These are phyloP conservation scores for Penicillium paneum DNA, from an alignment of 2,329 filamentous ascomycete species.

Conservation along the genomic window DNA sequence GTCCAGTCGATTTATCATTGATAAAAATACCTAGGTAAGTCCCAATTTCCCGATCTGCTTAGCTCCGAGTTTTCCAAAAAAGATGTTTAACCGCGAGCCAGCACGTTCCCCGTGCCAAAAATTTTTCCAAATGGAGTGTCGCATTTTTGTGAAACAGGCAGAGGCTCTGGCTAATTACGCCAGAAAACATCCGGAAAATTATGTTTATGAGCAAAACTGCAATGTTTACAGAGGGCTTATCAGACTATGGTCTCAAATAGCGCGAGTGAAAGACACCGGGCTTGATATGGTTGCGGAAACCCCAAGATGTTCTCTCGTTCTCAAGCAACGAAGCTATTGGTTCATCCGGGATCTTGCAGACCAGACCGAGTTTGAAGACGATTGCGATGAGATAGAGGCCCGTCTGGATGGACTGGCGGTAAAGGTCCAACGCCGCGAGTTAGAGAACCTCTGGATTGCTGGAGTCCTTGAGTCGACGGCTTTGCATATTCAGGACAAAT, in stretches of 20 bases:
- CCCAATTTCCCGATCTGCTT: not conserved
- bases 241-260: not conserved
- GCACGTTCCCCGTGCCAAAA: not conserved
- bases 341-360: not conserved
- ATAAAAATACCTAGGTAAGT: not conserved
- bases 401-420: not conserved
- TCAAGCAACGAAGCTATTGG: not conserved
- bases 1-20: not conserved
- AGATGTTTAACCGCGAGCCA: not conserved
- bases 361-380: not conserved
- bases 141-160: not conserved
- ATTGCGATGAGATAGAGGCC: not conserved
- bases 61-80: not conserved
- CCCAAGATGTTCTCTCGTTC: not conserved
- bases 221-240: not conserved
- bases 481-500: not conserved
- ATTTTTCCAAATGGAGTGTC: not conserved
- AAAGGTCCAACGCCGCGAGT: not conserved
- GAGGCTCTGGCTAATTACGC: not conserved
- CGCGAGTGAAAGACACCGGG: not conserved
- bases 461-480: not conserved
- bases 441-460: constrained; percentile 1
- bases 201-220: not conserved
- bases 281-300: not conserved
- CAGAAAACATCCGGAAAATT: not conserved